phyloP scores from a whole-genome alignment of 495 filamentous ascomycete genomes.

The Venustampulla echinocandica region DNA sequence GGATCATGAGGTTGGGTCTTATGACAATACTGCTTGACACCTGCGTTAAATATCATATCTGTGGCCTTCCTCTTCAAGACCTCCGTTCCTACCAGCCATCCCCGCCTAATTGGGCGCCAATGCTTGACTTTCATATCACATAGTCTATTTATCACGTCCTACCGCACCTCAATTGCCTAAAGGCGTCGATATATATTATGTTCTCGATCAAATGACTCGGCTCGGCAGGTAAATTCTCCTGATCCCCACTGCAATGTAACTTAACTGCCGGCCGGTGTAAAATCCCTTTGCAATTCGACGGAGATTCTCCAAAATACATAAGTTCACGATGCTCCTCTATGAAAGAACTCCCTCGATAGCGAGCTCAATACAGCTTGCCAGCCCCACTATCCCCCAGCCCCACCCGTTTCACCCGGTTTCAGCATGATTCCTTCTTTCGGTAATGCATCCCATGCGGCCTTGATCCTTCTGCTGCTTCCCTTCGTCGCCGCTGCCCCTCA shows the following conservation, averaged over 20 bases:
- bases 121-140: background rate
- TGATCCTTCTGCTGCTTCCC: background rate
- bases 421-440: background rate
- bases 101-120: background rate
- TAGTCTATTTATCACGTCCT: background rate
- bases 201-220: background rate
- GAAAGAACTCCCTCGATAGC: too few species aligned
- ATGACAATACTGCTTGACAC: too few species aligned
- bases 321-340: background rate
- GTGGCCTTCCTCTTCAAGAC: too few species aligned
- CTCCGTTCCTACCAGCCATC: background rate
- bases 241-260: background rate
- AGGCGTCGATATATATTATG: background rate
- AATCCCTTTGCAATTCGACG: too few species aligned
- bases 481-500: background rate
- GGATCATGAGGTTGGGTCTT: too few species aligned
- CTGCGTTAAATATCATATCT: too few species aligned
- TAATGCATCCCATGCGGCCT: background rate
- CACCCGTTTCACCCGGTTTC: background rate
- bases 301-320: background rate
- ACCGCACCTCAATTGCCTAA: slow-evolving; percentile 1
- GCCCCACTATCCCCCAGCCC: background rate
- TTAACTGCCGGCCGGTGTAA: background rate
- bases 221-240: background rate
- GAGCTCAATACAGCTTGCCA: too few species aligned